Conservation (phyloP, 2,329 filamentous ascomycete species). For the Botrytis cinerea region DNA sequence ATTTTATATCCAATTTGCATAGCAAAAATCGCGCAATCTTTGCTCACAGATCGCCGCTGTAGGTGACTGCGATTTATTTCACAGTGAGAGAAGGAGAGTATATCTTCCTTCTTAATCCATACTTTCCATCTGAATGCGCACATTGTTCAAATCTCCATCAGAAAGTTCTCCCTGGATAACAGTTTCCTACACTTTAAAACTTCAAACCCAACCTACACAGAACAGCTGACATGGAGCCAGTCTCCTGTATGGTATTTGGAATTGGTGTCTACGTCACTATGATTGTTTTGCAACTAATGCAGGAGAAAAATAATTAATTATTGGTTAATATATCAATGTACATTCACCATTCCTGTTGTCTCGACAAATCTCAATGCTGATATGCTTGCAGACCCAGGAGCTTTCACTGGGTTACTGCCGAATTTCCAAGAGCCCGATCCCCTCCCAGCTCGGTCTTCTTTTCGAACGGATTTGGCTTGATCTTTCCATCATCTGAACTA, state of each 20-base stretch:
- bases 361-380: neutral
- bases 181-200: neutral
- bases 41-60: neutral
- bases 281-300: constrained; percentile 23
- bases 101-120: constrained; percentile 15
- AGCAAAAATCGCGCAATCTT: constrained; percentile 23
- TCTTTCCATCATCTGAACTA: constrained; percentile 29
- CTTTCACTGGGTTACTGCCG: constrained; percentile 1
- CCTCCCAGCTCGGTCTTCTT: constrained; percentile 30
- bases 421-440: neutral
- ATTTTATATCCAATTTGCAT: constrained; percentile 10
- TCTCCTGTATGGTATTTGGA: constrained; percentile 25
- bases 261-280: constrained; percentile 24
- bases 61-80: neutral
- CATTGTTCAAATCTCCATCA: neutral
- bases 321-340: neutral
- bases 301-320: constrained; percentile 21
- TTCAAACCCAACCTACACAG: neutral
- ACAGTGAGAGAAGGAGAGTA: neutral
- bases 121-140: neutral
- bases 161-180: neutral
- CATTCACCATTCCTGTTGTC: neutral
- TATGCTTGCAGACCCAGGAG: neutral
- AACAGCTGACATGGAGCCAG: constrained; percentile 18
- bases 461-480: neutral